Evolutionary conservation across 2,329 filamentous ascomycete species (phyloP).

Genomic region (Paraphoma sp.): DNA sequence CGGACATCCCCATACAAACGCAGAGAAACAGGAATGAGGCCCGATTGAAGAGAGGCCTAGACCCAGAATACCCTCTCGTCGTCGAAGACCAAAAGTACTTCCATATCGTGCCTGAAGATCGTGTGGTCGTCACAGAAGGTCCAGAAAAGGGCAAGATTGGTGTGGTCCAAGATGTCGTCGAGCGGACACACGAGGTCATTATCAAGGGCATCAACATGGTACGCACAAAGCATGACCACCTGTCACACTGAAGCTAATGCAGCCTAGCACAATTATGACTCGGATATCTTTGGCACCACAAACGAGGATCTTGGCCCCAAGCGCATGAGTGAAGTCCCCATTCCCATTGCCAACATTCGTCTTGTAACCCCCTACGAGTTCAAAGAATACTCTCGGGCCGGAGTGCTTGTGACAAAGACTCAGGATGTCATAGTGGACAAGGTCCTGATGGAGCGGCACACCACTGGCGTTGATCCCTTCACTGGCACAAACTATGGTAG

Average conservation of each 20-base stretch:
- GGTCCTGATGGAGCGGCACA: conserved; percentile 39
- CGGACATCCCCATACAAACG: conserved; percentile 49
- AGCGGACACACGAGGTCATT: conserved; percentile 39
- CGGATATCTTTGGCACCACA: conserved; percentile 44
- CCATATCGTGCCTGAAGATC: conserved; percentile 65
- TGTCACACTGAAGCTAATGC: conserved; percentile 1
- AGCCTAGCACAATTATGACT: conserved; percentile 49
- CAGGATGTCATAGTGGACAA: conserved; percentile 59
- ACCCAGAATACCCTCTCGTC: conserved; percentile 33
- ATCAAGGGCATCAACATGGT: conserved; percentile 52
- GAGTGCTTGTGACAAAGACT: conserved; percentile 52
- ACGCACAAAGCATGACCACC: background rate
- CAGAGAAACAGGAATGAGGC: conserved; percentile 29
- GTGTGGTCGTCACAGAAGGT: conserved; percentile 82
- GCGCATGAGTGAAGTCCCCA: conserved; percentile 59
- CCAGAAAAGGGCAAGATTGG: conserved; percentile 85
- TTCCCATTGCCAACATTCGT: conserved; percentile 76
- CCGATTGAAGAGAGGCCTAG: conserved; percentile 26
- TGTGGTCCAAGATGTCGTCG: conserved; percentile 64
- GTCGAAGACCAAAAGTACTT: conserved; percentile 39
- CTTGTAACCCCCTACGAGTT: conserved; percentile 76
- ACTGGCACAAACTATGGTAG: conserved; percentile 36
- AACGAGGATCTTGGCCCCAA: conserved; percentile 48
- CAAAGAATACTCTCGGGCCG: background rate
- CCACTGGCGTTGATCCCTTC: conserved; percentile 39